Base-by-base conservation (phyloP, 148 eudicot genomes). In the Diospyros kaki region DNA sequence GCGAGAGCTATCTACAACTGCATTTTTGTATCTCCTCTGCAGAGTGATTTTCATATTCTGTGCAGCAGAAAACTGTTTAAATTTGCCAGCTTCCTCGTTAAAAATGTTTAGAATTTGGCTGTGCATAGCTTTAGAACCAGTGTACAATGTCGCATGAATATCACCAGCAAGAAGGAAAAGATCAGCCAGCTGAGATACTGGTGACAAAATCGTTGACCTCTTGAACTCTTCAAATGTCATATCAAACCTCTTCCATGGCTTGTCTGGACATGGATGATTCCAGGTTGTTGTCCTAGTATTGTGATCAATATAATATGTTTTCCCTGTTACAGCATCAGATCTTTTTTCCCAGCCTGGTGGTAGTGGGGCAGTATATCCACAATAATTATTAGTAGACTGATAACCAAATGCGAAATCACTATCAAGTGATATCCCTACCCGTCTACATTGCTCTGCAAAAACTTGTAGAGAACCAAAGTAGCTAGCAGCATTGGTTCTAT, bases 261-360 rank as follows among this genome's bases (percentile, higher is more conserved):
- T 94, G 81, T 94, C 98, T 51, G 98, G 98, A 81, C 98, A 94
- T 54, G 98, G 98, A 88, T 94, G 98, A 69, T 87, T 94, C 98
- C 98, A 94, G 9, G 97, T 94, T 15, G 98, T 94, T 10, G 98
- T 94, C 85, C 91, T 89, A 58, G 98, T 94, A 80, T 94, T 92
- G 83, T 94, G 98, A 85, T 94, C 98, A 75, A 94, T 94, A 84
- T 69, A 94, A 82, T 92, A 94, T 59, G 92, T 80, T 84, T 89
- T 94, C 72, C 98, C 98, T 14, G 98, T 94, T 62, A 94, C 98
- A 4, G 93, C 89, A 87, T 94, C 98, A 56, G 98, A 87, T 58
- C 97, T 83, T 81, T 94, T 92, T 81, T 94, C 98, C 98, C 98
- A 94, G 70, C 98, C 98, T 74, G 98, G 98, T 53, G 98, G 98